These are phyloP conservation scores for Aspergillus sp. DNA, from an alignment of 2,329 filamentous ascomycete species.

Conservation along the genomic window DNA sequence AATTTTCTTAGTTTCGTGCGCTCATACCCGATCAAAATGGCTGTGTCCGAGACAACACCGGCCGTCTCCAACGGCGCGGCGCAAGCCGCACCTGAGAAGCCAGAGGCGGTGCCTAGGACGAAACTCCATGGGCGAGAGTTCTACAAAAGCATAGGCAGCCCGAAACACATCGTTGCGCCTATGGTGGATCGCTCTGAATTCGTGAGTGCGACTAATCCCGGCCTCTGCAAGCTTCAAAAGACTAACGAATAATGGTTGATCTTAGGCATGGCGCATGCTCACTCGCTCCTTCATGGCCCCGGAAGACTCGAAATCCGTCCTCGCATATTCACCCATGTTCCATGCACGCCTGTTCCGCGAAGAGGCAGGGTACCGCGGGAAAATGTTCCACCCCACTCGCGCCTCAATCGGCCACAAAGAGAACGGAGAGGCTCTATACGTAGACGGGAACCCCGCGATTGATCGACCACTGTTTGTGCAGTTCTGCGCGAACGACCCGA, in stretches of 20 bases:
- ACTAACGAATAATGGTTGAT: conserved; percentile 16
- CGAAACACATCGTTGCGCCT: conserved; percentile 85
- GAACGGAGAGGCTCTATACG: conserved; percentile 49
- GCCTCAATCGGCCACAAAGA: conserved; percentile 25
- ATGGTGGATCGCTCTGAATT: conserved; percentile 99
- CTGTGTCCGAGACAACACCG: conserved; percentile 20
- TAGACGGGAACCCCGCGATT: conserved; percentile 82
- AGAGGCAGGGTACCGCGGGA: conserved; percentile 70
- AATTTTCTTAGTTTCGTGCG: conserved; percentile 11
- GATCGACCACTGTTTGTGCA: conserved; percentile 94
- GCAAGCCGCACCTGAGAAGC: conserved; percentile 20
- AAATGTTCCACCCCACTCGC: conserved; percentile 73
- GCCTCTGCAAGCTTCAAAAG: not conserved
- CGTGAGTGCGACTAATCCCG: conserved; percentile 54
- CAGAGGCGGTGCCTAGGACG: conserved; percentile 19
- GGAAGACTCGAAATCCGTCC: conserved; percentile 62
- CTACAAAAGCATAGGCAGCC: conserved; percentile 91
- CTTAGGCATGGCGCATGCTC: conserved; percentile 91
- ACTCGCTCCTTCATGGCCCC: conserved; percentile 85
- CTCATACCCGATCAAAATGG: conserved; percentile 26
- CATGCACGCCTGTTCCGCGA: conserved; percentile 87
- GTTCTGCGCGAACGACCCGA: conserved; percentile 68
- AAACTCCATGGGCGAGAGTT: conserved; percentile 86
- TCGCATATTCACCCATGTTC: conserved; percentile 95
- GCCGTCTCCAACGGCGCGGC: conserved; percentile 18